Percentiles rank a stretch among this genome's conserved stretches.
These are phyloP conservation scores for Boletus sensibilis DNA, from an alignment of 768 basidiomycete species.

Conservation along the genomic window DNA sequence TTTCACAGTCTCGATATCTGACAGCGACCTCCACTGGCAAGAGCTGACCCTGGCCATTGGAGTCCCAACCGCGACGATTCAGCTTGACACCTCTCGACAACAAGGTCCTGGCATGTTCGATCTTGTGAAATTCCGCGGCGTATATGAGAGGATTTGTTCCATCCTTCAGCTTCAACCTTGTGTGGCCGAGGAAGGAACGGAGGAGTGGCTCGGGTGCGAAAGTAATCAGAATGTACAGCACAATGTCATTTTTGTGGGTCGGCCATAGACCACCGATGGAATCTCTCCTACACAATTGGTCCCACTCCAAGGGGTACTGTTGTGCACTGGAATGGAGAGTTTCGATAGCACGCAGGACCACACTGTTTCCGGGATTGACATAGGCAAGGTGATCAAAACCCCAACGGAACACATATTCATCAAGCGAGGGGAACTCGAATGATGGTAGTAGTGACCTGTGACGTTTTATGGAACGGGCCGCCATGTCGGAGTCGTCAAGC, in stretches of 20 bases:
- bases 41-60: background rate
- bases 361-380: background rate
- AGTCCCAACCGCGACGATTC: background rate
- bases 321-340: background rate
- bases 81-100: background rate
- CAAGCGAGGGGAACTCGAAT: background rate
- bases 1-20: fast-evolving
- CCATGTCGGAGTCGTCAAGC: background rate
- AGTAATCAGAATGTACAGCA: background rate
- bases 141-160: conserved; percentile 4
- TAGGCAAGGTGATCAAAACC: conserved; percentile 1
- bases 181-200: background rate
- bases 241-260: background rate
- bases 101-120: background rate
- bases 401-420: background rate
- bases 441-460: background rate
- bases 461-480: background rate
- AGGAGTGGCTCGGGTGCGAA: background rate
- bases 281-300: background rate
- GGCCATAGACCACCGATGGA: background rate
- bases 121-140: background rate
- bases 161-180: background rate
- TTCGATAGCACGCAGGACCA: background rate
- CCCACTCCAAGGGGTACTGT: background rate
- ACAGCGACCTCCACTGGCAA: conserved; percentile 5